A percentile compares a stretch with the other conserved stretches of the same genome.
phyloP scores from a whole-genome alignment of 306 rosid genomes.

The Glycine latifolia region DNA sequence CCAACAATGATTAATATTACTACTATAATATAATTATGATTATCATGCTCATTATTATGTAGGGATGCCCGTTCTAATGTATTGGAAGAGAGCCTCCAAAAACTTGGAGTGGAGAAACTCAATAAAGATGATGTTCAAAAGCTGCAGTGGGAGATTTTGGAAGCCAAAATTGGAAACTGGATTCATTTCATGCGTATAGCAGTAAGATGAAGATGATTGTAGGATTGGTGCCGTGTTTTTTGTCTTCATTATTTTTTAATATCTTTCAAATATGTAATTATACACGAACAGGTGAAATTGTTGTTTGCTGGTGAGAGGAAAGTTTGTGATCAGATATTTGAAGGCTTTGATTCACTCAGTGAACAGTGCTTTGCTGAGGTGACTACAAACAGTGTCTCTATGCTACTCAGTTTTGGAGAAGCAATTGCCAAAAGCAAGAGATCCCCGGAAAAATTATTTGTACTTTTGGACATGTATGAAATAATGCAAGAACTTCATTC shows the following conservation, averaged over 20 bases:
- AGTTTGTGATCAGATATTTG: slow-evolving; percentile 92
- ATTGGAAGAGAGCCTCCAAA: slow-evolving; percentile 90
- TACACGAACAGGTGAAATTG: slow-evolving; percentile 79
- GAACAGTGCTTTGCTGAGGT: slow-evolving; percentile 97
- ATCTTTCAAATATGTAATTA: slow-evolving; percentile 34
- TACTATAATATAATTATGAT: slow-evolving; percentile 28
- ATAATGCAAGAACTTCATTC: slow-evolving; percentile 96
- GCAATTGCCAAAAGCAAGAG: slow-evolving; percentile 97
- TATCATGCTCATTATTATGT: slow-evolving; percentile 35
- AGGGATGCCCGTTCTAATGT: slow-evolving; percentile 89
- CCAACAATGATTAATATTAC: neutral
- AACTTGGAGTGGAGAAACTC: slow-evolving; percentile 95
- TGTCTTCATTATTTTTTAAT: neutral
- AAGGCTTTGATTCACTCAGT: slow-evolving; percentile 80
- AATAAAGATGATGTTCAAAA: slow-evolving; percentile 96
- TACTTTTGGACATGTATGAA: slow-evolving; percentile 97
- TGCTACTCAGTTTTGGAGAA: slow-evolving; percentile 94
- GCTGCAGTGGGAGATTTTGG: slow-evolving; percentile 97
- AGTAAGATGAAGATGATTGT: slow-evolving; percentile 65
- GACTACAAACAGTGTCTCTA: slow-evolving; percentile 84
- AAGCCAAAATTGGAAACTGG: slow-evolving; percentile 99
- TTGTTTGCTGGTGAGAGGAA: slow-evolving; percentile 93
- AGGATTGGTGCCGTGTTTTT: slow-evolving; percentile 23
- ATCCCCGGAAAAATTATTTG: slow-evolving; percentile 95
- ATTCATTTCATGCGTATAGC: slow-evolving; percentile 99